Evolutionary conservation across 2,329 filamentous ascomycete genomes (phyloP).

Genomic region (Parafenestella ontariensis): DNA sequence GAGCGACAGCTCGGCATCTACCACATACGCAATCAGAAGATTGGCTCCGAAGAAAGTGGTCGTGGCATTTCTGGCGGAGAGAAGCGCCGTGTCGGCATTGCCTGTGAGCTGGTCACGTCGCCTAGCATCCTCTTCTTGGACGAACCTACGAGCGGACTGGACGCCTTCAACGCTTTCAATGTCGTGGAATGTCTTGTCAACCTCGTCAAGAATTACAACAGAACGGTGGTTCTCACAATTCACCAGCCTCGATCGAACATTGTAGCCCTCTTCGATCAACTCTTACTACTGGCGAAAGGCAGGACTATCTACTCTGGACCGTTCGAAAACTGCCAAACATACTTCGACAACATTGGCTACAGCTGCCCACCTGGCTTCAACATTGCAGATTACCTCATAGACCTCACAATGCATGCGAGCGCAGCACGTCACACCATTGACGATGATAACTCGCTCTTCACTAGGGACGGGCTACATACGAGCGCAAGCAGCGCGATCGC

Average conservation of each 20-base stretch:
- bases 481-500: constrained; percentile 86
- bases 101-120: constrained; percentile 96
- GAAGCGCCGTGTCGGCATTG: constrained; percentile 94
- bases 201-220: constrained; percentile 92
- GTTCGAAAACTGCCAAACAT: constrained; percentile 85
- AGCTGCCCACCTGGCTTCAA: constrained; percentile 96
- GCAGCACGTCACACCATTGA: constrained; percentile 62
- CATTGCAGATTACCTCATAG: constrained; percentile 96
- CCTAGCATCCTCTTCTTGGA: constrained; percentile 97
- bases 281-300: constrained; percentile 89
- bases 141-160: constrained; percentile 93
- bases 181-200: constrained; percentile 96
- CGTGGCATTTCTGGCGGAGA: constrained; percentile 97
- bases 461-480: constrained; percentile 70
- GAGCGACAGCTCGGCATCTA: constrained; percentile 95
- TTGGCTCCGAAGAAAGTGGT: constrained; percentile 94
- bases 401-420: constrained; percentile 95
- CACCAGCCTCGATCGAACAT: constrained; percentile 98
- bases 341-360: constrained; percentile 92
- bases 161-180: constrained; percentile 98
- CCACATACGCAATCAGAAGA: constrained; percentile 91
- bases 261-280: constrained; percentile 91
- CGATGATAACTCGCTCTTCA: constrained; percentile 64
- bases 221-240: constrained; percentile 97
- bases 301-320: constrained; percentile 93